phyloP scores from a whole-genome alignment of 768 basidiomycete species.

The Dictyophora rubrovolvata region DNA sequence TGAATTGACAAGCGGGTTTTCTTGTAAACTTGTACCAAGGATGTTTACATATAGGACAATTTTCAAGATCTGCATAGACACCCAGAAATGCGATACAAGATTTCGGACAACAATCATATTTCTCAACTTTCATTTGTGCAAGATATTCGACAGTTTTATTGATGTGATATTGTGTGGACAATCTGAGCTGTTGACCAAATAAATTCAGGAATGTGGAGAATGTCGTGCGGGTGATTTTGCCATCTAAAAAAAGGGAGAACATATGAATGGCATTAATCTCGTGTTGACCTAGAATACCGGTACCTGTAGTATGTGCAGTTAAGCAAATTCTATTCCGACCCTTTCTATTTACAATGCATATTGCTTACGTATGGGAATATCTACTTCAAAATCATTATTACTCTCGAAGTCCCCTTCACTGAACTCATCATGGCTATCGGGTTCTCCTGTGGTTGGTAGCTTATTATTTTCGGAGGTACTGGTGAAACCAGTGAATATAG shows the following conservation, averaged over 20 bases:
- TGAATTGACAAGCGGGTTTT: slow-evolving; percentile 20
- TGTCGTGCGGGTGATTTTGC: not conserved
- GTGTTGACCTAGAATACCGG: too few species aligned
- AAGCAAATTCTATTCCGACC: too few species aligned
- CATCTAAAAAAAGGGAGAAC: not conserved
- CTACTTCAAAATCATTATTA: too few species aligned
- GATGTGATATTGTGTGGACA: not conserved
- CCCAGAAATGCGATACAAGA: slow-evolving; percentile 32
- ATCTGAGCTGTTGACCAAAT: slow-evolving; percentile 1
- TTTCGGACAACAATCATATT: slow-evolving; percentile 33
- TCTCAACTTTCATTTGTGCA: slow-evolving; percentile 22
- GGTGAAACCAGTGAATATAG: too few species aligned
- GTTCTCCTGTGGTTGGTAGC: too few species aligned
- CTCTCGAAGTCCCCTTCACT: too few species aligned
- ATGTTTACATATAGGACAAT: slow-evolving; percentile 29
- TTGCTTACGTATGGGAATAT: too few species aligned
- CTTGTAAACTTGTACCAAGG: slow-evolving; percentile 17
- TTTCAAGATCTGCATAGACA: slow-evolving; percentile 15
- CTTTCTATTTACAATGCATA: too few species aligned
- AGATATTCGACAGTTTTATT: slow-evolving; percentile 20
- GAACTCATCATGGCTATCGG: too few species aligned
- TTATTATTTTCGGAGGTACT: too few species aligned
- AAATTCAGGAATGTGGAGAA: not conserved
- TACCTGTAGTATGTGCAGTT: too few species aligned
- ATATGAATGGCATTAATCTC: too few species aligned